Conservation (phyloP, 805 yeast species). For the Komagataella populi region DNA sequence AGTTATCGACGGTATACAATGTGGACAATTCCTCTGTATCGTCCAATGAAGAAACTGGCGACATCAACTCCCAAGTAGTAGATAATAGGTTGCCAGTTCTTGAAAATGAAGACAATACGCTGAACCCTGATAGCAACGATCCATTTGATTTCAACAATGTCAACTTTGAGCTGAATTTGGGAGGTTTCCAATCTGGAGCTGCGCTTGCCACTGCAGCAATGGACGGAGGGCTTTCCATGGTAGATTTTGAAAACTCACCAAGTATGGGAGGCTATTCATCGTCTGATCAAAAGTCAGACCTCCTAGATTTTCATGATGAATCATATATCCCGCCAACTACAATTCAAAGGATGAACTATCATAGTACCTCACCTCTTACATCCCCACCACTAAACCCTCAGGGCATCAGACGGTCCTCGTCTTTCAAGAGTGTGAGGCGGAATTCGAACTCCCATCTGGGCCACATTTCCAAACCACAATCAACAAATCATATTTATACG, state of each 20-base stretch:
- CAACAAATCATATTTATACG: not conserved
- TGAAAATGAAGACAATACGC: not conserved
- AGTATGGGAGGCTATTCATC: not conserved
- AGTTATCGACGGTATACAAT: not conserved
- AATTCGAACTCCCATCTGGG: not conserved
- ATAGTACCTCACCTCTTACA: not conserved
- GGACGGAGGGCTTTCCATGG: constrained; percentile 15
- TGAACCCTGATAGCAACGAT: not conserved
- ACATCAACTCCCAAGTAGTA: not conserved
- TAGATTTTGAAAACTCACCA: constrained; percentile 11
- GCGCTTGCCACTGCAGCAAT: constrained; percentile 16
- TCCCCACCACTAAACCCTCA: not conserved
- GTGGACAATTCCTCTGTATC: not conserved
- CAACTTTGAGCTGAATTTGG: constrained; percentile 10
- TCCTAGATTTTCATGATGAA: not conserved
- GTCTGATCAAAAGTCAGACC: not conserved
- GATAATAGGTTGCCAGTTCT: not conserved
- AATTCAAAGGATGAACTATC: not conserved
- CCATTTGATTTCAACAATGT: constrained; percentile 5
- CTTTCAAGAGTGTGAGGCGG: not conserved
- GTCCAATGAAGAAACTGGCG: not conserved
- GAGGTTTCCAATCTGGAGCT: constrained; percentile 17
- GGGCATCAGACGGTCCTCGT: not conserved
- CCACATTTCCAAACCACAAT: not conserved
- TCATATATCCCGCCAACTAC: not conserved